Percentiles rank a stretch among this genome's conserved stretches.
Conservation (phyloP, 208 protist species). For the Leishmania gerbilli region DNA sequence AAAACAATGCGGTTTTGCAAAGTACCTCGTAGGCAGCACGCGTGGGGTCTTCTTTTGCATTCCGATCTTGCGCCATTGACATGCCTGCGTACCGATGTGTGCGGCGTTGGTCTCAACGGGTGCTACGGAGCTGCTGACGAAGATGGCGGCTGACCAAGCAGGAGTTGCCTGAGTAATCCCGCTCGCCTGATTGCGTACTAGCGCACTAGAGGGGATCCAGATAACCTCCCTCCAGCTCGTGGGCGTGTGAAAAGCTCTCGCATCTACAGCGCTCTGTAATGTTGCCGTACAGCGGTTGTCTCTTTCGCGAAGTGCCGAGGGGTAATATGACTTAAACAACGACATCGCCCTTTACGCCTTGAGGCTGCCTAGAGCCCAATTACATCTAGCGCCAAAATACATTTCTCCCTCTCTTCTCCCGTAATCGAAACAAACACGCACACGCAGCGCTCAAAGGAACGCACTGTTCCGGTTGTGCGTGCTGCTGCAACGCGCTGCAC, state of each 20-base stretch:
- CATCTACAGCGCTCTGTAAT: not conserved
- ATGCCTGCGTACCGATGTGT: not conserved
- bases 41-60: not conserved
- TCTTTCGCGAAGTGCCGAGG: not conserved
- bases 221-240: not conserved
- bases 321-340: not conserved
- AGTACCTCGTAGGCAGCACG: not conserved
- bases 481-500: not conserved
- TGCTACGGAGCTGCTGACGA: not conserved
- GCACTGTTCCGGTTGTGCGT: not conserved
- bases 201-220: not conserved
- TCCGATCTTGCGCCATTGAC: not conserved
- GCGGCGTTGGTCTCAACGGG: not conserved
- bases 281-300: not conserved
- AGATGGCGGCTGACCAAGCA: not conserved
- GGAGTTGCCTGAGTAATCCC: not conserved
- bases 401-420: not conserved
- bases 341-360: not conserved
- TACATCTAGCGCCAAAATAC: not conserved
- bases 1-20: not conserved
- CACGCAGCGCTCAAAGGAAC: not conserved
- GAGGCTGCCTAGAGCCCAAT: not conserved
- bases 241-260: not conserved
- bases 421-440: not conserved
- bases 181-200: not conserved